Conservation (phyloP, 805 yeast genomes). For the Candida bentonensis region DNA sequence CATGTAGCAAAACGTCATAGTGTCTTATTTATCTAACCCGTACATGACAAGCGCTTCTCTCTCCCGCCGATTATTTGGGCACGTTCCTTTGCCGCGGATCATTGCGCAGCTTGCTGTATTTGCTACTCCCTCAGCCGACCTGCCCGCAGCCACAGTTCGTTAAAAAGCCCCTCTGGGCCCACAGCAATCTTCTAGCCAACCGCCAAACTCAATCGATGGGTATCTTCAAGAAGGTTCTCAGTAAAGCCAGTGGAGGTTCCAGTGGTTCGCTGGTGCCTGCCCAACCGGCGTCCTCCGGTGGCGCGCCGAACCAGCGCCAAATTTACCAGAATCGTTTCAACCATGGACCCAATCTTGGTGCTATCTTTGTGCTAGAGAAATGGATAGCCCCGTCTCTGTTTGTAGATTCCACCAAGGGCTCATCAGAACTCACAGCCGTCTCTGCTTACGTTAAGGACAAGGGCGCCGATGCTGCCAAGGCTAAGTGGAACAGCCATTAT, state of each 20-base stretch:
- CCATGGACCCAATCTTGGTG: conserved; percentile 78
- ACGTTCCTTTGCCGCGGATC: no score
- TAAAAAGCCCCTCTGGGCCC: no score
- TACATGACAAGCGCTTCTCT: no score
- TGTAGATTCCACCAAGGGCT: conserved; percentile 35
- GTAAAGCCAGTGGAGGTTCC: neutral
- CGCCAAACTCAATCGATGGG: neutral
- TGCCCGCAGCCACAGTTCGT: no score
- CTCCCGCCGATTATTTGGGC: no score
- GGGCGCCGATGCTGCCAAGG: conserved; percentile 42
- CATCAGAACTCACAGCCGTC: conserved; percentile 64
- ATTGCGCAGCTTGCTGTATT: no score
- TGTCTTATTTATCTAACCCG: no score
- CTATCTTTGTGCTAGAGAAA: conserved; percentile 64
- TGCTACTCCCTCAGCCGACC: no score
- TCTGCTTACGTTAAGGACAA: conserved; percentile 29
- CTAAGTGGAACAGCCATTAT: conserved; percentile 51
- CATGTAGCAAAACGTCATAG: no score
- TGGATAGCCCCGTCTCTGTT: conserved; percentile 60
- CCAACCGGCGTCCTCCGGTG: conserved; percentile 18
- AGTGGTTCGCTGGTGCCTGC: conserved; percentile 10
- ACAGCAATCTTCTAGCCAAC: no score
- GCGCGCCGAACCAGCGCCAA: conserved; percentile 21
- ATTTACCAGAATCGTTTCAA: conserved; percentile 29
- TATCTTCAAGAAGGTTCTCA: neutral